These are phyloP conservation scores for Hippophae gyantsensis DNA, from an alignment of 306 rosid species.

Conservation along the genomic window DNA sequence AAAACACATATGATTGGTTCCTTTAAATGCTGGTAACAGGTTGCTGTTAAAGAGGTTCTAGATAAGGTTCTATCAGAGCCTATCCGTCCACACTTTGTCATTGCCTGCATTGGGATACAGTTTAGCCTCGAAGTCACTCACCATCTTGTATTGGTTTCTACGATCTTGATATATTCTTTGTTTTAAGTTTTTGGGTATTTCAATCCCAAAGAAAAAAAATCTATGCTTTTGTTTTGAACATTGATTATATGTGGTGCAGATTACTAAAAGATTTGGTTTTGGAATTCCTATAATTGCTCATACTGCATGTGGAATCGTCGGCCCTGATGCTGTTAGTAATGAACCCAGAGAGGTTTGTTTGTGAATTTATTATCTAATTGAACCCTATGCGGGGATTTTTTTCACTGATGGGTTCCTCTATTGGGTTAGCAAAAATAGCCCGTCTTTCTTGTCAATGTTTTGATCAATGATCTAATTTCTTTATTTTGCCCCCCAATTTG, in stretches of 20 bases:
- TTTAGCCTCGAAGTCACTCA: conserved; percentile 18
- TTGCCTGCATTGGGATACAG: conserved; percentile 23
- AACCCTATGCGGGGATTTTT: too few species aligned
- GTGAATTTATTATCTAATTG: background rate
- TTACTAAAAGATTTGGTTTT: conserved; percentile 25
- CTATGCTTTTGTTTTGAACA: background rate
- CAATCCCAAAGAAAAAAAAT: too few species aligned
- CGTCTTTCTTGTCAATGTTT: too few species aligned
- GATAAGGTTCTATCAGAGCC: conserved; percentile 43
- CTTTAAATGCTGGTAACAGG: conserved; percentile 22
- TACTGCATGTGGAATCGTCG: conserved; percentile 35
- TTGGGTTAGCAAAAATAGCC: too few species aligned
- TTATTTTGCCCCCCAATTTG: too few species aligned
- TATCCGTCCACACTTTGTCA: conserved; percentile 44
- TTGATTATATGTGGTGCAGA: conserved; percentile 16
- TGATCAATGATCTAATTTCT: too few species aligned
- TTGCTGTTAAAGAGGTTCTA: conserved; percentile 42
- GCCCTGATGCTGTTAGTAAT: conserved; percentile 34
- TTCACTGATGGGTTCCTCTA: too few species aligned
- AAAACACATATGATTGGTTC: background rate
- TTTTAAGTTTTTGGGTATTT: background rate
- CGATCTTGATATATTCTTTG: background rate
- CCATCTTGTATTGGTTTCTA: background rate
- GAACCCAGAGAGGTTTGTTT: conserved; percentile 45
- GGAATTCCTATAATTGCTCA: conserved; percentile 34